Conservation (phyloP, 1,139 yeast species). For the Lodderomyces parapsilosis region DNA sequence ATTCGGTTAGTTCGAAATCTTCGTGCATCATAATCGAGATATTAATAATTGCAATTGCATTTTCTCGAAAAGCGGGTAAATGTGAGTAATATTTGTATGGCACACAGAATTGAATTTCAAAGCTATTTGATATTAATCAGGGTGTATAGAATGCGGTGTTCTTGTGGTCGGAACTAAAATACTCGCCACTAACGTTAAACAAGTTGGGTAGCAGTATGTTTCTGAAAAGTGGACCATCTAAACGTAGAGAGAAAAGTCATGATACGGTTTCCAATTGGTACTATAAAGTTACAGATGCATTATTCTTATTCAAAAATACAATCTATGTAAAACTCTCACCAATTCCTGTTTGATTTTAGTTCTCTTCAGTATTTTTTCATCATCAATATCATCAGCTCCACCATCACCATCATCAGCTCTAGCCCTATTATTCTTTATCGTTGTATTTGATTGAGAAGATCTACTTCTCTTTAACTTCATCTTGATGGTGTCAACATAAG, state of each 20-base stretch:
- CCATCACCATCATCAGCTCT: neutral
- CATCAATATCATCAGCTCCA: too few relatives aligned
- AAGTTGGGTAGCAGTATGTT: too few relatives aligned
- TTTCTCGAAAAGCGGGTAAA: neutral
- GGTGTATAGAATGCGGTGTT: too few relatives aligned
- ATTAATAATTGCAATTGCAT: too few relatives aligned
- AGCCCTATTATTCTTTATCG: neutral
- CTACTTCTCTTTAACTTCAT: slow-evolving; percentile 10
- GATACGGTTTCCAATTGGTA: too few relatives aligned
- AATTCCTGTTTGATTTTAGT: neutral
- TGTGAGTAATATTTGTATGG: neutral
- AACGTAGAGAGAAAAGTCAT: too few relatives aligned
- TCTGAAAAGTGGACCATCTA: too few relatives aligned
- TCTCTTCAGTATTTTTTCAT: neutral
- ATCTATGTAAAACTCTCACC: neutral
- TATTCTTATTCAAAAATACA: neutral
- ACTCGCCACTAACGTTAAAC: too few relatives aligned
- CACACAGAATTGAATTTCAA: neutral
- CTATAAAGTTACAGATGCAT: too few relatives aligned
- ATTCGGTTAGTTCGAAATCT: too few relatives aligned
- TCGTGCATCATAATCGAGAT: too few relatives aligned
- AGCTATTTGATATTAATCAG: neutral
- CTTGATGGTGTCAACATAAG: slow-evolving; percentile 13
- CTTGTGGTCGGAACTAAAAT: too few relatives aligned
- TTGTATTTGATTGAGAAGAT: neutral